phyloP scores from a whole-genome alignment of 805 yeast species.

The Naumovozyma castellii region DNA sequence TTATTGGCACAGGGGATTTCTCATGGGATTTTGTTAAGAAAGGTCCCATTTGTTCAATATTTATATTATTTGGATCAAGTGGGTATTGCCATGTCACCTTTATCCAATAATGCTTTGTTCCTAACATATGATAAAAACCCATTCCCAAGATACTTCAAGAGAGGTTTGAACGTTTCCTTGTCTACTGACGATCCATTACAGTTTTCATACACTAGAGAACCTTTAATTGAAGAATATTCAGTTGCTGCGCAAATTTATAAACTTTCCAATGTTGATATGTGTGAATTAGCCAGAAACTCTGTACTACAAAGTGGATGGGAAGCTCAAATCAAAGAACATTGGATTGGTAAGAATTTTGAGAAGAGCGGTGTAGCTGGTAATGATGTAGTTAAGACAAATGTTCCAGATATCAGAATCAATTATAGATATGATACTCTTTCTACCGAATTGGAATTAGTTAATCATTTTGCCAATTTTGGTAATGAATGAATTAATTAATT shows the following conservation, averaged over 20 bases:
- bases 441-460: conserved; percentile 61
- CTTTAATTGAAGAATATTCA: conserved; percentile 92
- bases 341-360: conserved; percentile 70
- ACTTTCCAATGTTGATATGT: conserved; percentile 90
- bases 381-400: conserved; percentile 88
- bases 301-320: conserved; percentile 95
- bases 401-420: conserved; percentile 78
- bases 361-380: conserved; percentile 66
- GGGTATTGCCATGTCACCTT: conserved; percentile 97
- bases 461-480: conserved; percentile 39
- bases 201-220: conserved; percentile 93
- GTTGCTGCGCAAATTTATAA: conserved; percentile 98
- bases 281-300: conserved; percentile 90
- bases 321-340: conserved; percentile 71
- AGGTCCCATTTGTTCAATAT: conserved; percentile 91
- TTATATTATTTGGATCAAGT: conserved; percentile 88
- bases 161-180: conserved; percentile 88
- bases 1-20: conserved; percentile 85
- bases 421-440: conserved; percentile 75
- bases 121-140: conserved; percentile 96
- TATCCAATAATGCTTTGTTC: conserved; percentile 92
- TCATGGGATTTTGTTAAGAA: conserved; percentile 89
- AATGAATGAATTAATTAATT: conserved; percentile 1
- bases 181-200: conserved; percentile 98
- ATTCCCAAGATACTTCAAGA: conserved; percentile 77